These are phyloP conservation scores for Achaetomium macrosporum DNA, from an alignment of 2,329 filamentous ascomycete genomes.

Conservation along the genomic window DNA sequence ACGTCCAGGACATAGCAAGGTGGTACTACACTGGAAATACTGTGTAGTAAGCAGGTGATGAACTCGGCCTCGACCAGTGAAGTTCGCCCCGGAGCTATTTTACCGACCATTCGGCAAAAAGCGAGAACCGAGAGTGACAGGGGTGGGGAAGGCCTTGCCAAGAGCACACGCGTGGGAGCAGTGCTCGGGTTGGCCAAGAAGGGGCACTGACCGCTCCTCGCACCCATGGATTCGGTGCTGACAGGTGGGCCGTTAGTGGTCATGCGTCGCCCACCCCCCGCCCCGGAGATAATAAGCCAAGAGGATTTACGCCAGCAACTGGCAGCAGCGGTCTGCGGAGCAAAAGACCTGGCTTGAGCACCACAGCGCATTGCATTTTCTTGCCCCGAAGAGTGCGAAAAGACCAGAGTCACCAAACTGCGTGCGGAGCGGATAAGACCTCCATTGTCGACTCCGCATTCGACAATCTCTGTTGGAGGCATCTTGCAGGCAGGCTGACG, in stretches of 20 bases:
- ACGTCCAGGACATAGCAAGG: neutral
- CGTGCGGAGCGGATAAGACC: neutral
- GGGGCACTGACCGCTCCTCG: neutral
- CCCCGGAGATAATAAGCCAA: neutral
- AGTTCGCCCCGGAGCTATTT: neutral
- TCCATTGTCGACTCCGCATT: neutral
- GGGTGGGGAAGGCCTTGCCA: neutral
- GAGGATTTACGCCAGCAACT: too few species aligned
- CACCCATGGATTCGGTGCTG: slow-evolving; percentile 4
- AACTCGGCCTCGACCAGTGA: neutral
- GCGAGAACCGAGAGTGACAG: neutral
- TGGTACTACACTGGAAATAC: neutral
- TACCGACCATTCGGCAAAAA: neutral
- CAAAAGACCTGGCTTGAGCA: too few species aligned
- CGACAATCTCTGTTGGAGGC: slow-evolving; percentile 3
- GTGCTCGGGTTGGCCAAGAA: neutral
- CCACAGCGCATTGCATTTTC: too few species aligned
- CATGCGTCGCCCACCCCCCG: neutral
- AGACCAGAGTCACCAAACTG: neutral
- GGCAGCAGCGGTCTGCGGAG: too few species aligned
- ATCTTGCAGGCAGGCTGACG: slow-evolving; percentile 8
- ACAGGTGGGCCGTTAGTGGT: neutral
- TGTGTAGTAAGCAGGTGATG: neutral
- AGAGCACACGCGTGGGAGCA: neutral
- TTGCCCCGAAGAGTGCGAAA: too few species aligned